A percentile compares a stretch with the other conserved stretches of the same genome.
Conservation (phyloP, 2,329 filamentous ascomycete genomes). For the Diaporthe capsici region DNA sequence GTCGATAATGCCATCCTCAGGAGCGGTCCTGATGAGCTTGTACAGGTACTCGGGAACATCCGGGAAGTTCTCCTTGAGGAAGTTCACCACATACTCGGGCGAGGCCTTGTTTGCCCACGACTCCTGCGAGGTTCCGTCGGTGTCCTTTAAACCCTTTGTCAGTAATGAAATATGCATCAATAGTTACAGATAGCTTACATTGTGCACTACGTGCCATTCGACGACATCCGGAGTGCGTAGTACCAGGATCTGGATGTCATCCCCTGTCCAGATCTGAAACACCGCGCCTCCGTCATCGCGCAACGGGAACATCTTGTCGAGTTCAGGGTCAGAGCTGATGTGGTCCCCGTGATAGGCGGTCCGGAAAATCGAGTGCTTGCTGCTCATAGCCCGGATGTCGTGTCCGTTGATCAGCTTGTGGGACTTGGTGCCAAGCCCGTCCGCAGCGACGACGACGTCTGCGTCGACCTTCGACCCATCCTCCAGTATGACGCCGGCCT, state of each 20-base stretch:
- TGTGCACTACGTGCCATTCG: slow-evolving; percentile 33
- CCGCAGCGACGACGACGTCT: slow-evolving; percentile 50
- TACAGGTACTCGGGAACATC: slow-evolving; percentile 58
- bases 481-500: slow-evolving; percentile 29
- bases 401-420: slow-evolving; percentile 44
- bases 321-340: slow-evolving; percentile 54
- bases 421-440: slow-evolving; percentile 50
- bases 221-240: slow-evolving; percentile 50
- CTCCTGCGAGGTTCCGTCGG: slow-evolving; percentile 62
- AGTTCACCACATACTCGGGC: slow-evolving; percentile 58
- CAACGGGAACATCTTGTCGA: slow-evolving; percentile 59
- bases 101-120: slow-evolving; percentile 61
- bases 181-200: neutral
- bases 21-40: slow-evolving; percentile 43
- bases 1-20: slow-evolving; percentile 46
- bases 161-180: slow-evolving; percentile 58
- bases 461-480: slow-evolving; percentile 45
- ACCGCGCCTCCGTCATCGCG: slow-evolving; percentile 66
- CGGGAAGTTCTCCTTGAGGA: slow-evolving; percentile 58
- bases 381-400: slow-evolving; percentile 44
- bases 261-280: slow-evolving; percentile 63
- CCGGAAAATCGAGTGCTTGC: slow-evolving; percentile 46
- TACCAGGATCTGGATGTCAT: slow-evolving; percentile 63
- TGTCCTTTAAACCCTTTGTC: slow-evolving; percentile 66
- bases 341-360: slow-evolving; percentile 42